Conservation (phyloP, 768 basidiomycete genomes). For the Xerocomellus intermedius region DNA sequence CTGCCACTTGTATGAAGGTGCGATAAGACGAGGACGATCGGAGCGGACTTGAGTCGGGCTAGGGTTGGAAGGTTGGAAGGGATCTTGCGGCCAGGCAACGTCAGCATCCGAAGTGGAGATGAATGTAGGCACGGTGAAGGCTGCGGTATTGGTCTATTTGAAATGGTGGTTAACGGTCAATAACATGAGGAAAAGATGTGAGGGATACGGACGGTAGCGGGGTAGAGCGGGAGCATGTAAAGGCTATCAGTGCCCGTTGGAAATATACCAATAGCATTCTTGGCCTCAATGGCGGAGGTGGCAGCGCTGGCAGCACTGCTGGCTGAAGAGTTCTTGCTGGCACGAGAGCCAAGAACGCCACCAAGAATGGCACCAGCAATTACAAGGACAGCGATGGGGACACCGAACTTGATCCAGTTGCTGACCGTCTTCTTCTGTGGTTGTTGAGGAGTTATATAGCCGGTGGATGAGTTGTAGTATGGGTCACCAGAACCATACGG, state of each 20-base stretch:
- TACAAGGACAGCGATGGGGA: conserved; percentile 63
- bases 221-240: conserved; percentile 83
- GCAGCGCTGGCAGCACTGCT: conserved; percentile 29
- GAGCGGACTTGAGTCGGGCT: conserved; percentile 58
- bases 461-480: conserved; percentile 68
- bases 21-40: conserved; percentile 88
- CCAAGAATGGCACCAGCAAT: conserved; percentile 71
- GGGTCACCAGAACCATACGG: conserved; percentile 66
- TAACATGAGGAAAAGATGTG: background rate
- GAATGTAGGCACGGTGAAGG: conserved; percentile 72
- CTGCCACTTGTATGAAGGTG: conserved; percentile 89
- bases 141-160: conserved; percentile 69
- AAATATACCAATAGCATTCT: conserved; percentile 62
- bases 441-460: conserved; percentile 55
- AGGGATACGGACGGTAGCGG: conserved; percentile 69
- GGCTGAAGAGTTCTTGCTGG: conserved; percentile 38
- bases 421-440: conserved; percentile 52
- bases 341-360: conserved; percentile 73
- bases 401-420: conserved; percentile 74
- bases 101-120: conserved; percentile 48
- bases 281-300: conserved; percentile 56
- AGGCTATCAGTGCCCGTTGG: conserved; percentile 77
- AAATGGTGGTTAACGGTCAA: background rate
- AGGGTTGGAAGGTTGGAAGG: conserved; percentile 67
- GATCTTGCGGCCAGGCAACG: conserved; percentile 76